Percentiles rank a stretch among this genome's conserved stretches.
These are phyloP conservation scores for Jackrogersella minutella DNA, from an alignment of 495 filamentous ascomycete species.

Conservation along the genomic window DNA sequence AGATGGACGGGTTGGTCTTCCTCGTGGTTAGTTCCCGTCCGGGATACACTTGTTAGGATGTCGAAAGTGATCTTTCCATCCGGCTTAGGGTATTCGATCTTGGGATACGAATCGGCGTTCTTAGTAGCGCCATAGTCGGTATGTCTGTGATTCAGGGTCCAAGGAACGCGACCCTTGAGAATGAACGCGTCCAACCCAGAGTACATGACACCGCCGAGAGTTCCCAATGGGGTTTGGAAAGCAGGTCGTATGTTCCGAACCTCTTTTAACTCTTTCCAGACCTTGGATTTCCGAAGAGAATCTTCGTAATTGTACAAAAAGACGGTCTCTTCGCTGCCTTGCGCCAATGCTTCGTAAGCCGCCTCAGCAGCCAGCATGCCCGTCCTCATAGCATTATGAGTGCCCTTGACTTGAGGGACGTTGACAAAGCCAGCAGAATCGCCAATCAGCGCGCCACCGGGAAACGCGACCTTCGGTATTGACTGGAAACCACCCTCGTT, in stretches of 20 bases:
- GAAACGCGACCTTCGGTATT: slow-evolving; percentile 95
- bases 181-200: slow-evolving; percentile 92
- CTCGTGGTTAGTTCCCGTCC: slow-evolving; percentile 98
- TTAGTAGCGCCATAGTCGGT: slow-evolving; percentile 82
- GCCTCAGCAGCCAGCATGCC: slow-evolving; percentile 97
- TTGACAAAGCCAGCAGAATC: slow-evolving; percentile 98
- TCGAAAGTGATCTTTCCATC: slow-evolving; percentile 95
- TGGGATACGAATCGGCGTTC: slow-evolving; percentile 75
- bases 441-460: slow-evolving; percentile 93
- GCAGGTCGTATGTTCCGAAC: slow-evolving; percentile 98
- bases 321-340: slow-evolving; percentile 67
- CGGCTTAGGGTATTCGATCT: slow-evolving; percentile 97
- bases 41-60: slow-evolving; percentile 89
- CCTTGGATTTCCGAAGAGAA: slow-evolving; percentile 79
- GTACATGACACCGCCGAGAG: slow-evolving; percentile 90
- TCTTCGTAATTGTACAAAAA: slow-evolving; percentile 98
- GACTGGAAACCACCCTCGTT: slow-evolving; percentile 98
- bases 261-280: slow-evolving; percentile 94
- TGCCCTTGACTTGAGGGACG: slow-evolving; percentile 98
- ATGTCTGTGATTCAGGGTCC: slow-evolving; percentile 88
- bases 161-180: slow-evolving; percentile 83
- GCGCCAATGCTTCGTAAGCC: slow-evolving; percentile 75
- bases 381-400: slow-evolving; percentile 96
- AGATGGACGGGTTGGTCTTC: slow-evolving; percentile 98
- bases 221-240: slow-evolving; percentile 83